Evolutionary conservation across 164 flowering plant species (phyloP), one percentile per base, ranked within the genome.

Genomic region (Annona cherimola): DNA sequence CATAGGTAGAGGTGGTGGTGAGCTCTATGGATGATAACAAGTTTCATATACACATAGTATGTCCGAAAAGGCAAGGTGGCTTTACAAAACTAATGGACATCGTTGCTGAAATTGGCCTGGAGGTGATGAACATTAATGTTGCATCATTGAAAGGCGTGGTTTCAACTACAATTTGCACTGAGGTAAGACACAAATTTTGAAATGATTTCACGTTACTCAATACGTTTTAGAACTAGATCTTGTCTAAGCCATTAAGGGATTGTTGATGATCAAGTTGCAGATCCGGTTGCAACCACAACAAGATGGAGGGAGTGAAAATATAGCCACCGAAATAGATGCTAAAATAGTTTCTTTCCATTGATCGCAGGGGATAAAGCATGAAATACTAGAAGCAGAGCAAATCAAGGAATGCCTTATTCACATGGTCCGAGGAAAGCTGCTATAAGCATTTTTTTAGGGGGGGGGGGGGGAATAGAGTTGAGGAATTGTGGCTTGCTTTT

Each of bases 301-400:
- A 26, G 35, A 26, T 26, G 35, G 35, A 26, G 35, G 35, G 35
- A 26, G 35, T 26, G 35, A 26, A 26, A 26, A 26, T 26, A 26
- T 26, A 26, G 35, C 35, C 35, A 26, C 35, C 35, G 35, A 26
- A 26, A 26, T 26, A 26, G 35, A 26, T 26, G 35, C 35, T 26
- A 26, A 26, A 26, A 26, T 26, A 26, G 35, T 14, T 16, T 35
- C 16, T 42, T 14, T 4, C 8, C 4, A 26, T 9, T 35, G 60
- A 20, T 70, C 63, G 68, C 89, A 91, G 98, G 89, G 80, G 76
- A 89, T 80, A 74, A 94, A 87, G 66, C 76, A 79, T 67, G 94
- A 87, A 70, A 78, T 81, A 77, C 83, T 92, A 59, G 85, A 89
- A 74, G 91, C 93, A 45, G 92, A 90, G 42, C 75, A 86, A 67